Conservation (phyloP, 169 alveolate genomes). For the Plasmodium berghei region DNA sequence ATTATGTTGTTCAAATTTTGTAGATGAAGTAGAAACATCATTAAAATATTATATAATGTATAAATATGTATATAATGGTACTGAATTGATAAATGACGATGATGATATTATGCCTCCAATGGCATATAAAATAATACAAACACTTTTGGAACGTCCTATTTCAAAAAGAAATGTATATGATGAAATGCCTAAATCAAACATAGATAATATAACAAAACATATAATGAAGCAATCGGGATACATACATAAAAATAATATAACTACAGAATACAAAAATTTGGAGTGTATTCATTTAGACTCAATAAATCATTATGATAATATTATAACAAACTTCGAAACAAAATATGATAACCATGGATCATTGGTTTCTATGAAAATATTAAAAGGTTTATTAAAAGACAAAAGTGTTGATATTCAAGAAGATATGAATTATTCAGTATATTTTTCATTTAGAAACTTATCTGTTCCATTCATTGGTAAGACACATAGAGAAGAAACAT, state of each 20-base stretch:
- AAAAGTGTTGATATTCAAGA: neutral
- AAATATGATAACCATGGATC: conserved; percentile 35
- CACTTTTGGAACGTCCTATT: conserved; percentile 16
- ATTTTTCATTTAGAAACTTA: conserved; percentile 61
- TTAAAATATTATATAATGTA: conserved; percentile 28
- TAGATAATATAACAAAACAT: conserved; percentile 1
- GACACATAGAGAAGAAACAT: conserved; percentile 29
- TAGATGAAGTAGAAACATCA: conserved; percentile 59
- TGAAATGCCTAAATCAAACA: neutral
- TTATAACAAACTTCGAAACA: conserved; percentile 17
- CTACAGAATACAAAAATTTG: neutral
- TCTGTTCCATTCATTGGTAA: conserved; percentile 58
- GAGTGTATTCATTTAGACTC: conserved; percentile 49
- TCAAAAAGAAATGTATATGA: neutral
- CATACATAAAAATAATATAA: neutral
- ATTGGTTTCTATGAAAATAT: conserved; percentile 16
- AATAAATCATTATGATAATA: conserved; percentile 23
- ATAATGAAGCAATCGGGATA: conserved; percentile 45
- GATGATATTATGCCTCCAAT: neutral
- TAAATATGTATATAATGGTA: conserved; percentile 11
- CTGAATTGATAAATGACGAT: neutral
- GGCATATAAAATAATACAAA: conserved; percentile 34
- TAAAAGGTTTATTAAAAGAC: neutral
- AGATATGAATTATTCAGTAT: conserved; percentile 9
- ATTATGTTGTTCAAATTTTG: conserved; percentile 71